Percentiles rank a stretch among this genome's conserved stretches.
These are phyloP conservation scores for Nicotiana tomentosiformis DNA, from an alignment of 257 asterid species.

Conservation along the genomic window DNA sequence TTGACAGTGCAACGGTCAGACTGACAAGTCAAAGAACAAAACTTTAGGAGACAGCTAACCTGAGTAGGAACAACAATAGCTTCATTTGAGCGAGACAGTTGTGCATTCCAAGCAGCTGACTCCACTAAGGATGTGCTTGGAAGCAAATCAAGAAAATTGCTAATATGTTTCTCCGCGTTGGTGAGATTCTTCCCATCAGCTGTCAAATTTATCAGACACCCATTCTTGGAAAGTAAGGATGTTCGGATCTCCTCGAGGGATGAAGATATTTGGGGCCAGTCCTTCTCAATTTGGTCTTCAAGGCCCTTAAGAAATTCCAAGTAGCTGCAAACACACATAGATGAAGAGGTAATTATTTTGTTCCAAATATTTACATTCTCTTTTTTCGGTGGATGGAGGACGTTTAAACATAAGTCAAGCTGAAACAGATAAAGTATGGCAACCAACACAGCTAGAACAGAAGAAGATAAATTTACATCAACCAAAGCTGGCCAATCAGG, in stretches of 20 bases:
- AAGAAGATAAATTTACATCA: not conserved
- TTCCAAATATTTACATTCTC: constrained; percentile 2
- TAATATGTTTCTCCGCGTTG: constrained; percentile 55
- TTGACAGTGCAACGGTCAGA: not conserved
- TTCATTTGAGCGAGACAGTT: constrained; percentile 70
- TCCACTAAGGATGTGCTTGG: constrained; percentile 53
- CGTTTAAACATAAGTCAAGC: not conserved
- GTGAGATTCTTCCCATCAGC: constrained; percentile 75
- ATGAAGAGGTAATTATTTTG: not conserved
- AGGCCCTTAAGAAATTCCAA: constrained; percentile 76
- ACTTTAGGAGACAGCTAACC: constrained; percentile 35
- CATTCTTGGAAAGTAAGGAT: constrained; percentile 64
- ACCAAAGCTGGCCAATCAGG: not conserved
- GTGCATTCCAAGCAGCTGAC: constrained; percentile 54
- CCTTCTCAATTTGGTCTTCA: constrained; percentile 70
- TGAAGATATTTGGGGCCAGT: constrained; percentile 76
- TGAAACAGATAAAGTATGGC: not conserved
- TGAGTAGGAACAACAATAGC: constrained; percentile 96
- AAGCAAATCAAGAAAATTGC: constrained; percentile 84
- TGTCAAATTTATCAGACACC: constrained; percentile 83
- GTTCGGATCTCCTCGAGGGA: constrained; percentile 90
- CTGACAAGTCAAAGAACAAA: not conserved
- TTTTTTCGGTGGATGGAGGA: not conserved
- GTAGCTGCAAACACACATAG: constrained; percentile 56
- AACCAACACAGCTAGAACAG: not conserved